Percentiles rank a stretch among this genome's conserved stretches.
These are phyloP conservation scores for Curvularia eragrostidis DNA, from an alignment of 2,329 filamentous ascomycete species.

Conservation along the genomic window DNA sequence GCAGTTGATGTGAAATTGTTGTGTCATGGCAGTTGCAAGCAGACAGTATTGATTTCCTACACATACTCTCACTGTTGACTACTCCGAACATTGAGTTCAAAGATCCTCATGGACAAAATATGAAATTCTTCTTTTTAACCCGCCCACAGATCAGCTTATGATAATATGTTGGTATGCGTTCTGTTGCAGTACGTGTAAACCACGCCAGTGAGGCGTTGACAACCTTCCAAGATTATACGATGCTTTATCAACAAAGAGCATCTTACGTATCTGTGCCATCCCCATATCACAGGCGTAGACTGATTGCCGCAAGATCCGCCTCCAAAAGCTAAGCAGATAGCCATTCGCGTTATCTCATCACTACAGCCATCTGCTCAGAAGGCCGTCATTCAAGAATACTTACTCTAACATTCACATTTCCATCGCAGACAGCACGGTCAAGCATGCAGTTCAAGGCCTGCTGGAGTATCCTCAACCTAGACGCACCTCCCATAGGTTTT, in stretches of 20 bases:
- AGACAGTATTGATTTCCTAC: neutral
- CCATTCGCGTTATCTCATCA: neutral
- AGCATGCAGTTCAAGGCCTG: neutral
- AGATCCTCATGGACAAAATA: neutral
- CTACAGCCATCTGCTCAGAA: neutral
- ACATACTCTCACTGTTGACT: neutral
- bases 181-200: neutral
- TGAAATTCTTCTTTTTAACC: neutral
- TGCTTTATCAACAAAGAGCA: neutral
- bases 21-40: neutral
- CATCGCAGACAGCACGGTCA: neutral
- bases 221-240: neutral
- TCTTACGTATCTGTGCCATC: neutral
- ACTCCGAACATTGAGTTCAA: neutral
- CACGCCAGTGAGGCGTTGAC: neutral
- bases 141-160: neutral
- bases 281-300: too few relatives aligned
- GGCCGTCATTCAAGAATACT: neutral
- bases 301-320: neutral
- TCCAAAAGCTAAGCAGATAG: neutral
- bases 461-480: neutral
- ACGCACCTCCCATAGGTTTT: neutral
- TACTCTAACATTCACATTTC: neutral
- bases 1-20: neutral
- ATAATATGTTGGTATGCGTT: neutral